Evolutionary conservation across 306 rosid genomes (phyloP).

Genomic region (Rosa multiflora): DNA sequence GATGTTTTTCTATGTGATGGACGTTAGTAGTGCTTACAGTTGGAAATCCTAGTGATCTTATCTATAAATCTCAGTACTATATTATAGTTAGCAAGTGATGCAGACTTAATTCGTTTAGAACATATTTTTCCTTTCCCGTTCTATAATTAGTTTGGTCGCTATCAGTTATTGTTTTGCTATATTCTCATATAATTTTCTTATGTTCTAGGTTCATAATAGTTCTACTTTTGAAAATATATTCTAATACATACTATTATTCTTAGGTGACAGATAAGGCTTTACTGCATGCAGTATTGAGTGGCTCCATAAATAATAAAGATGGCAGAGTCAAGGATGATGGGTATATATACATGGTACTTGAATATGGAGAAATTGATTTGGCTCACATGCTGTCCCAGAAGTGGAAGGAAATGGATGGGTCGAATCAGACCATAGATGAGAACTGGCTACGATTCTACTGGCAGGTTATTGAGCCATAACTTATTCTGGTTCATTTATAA

Average conservation of each 20-base stretch:
- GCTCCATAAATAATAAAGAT: conserved; percentile 71
- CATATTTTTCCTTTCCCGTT: background rate
- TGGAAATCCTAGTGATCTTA: background rate
- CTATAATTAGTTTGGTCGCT: background rate
- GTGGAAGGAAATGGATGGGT: conserved; percentile 80
- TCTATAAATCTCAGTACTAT: background rate
- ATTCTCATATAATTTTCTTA: background rate
- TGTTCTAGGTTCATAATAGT: background rate
- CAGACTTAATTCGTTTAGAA: background rate
- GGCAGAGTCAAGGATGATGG: conserved; percentile 92
- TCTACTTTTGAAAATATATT: background rate
- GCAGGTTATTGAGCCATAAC: conserved; percentile 61
- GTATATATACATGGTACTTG: conserved; percentile 94
- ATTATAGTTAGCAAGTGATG: background rate
- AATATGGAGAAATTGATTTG: conserved; percentile 96
- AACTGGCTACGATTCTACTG: conserved; percentile 99
- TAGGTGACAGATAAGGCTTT: conserved; percentile 95
- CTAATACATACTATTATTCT: conserved; percentile 6
- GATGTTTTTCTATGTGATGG: background rate
- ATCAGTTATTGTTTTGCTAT: background rate
- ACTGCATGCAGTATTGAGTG: conserved; percentile 71
- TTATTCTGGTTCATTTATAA: conserved; percentile 3
- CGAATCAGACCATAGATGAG: conserved; percentile 60
- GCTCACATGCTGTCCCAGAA: conserved; percentile 99
- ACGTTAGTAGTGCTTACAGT: background rate